These are phyloP conservation scores for Tolypocladium nubicola DNA, from an alignment of 2,329 filamentous ascomycete genomes.

Conservation along the genomic window DNA sequence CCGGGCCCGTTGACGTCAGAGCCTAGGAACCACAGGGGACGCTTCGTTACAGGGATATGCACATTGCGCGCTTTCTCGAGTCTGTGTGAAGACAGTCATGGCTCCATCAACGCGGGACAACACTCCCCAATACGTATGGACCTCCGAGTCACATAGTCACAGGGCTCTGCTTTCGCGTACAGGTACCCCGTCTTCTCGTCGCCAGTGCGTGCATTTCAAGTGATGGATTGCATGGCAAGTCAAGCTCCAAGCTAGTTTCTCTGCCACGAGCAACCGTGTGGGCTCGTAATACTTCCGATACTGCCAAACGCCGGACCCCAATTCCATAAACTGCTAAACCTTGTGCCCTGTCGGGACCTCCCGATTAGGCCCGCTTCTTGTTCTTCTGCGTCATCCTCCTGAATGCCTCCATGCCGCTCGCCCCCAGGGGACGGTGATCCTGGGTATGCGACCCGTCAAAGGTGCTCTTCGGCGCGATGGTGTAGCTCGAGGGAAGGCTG, in stretches of 20 bases:
- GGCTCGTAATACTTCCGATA: not conserved
- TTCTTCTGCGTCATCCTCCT: conserved; percentile 54
- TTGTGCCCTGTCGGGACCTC: not conserved
- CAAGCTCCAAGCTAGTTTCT: too few relatives aligned
- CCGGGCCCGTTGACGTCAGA: not conserved
- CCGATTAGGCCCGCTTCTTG: conserved; percentile 35
- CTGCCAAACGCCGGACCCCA: not conserved
- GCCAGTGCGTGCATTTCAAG: not conserved
- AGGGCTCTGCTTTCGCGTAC: not conserved
- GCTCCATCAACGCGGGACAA: too few relatives aligned
- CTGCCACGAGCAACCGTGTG: too few relatives aligned
- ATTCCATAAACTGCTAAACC: not conserved
- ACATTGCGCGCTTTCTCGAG: too few relatives aligned
- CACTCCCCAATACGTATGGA: not conserved
- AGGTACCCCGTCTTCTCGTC: not conserved
- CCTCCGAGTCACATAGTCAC: not conserved
- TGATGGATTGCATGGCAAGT: not conserved
- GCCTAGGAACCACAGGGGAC: not conserved
- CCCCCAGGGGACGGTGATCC: conserved; percentile 50
- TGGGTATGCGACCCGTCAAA: conserved; percentile 41
- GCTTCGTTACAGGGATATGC: not conserved
- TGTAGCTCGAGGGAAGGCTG: conserved; percentile 46
- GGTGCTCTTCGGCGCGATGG: conserved; percentile 50
- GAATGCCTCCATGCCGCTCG: conserved; percentile 54
- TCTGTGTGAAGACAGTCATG: too few relatives aligned